phyloP scores from a whole-genome alignment of 2,329 filamentous ascomycete species.

The Shiraia sp. region DNA sequence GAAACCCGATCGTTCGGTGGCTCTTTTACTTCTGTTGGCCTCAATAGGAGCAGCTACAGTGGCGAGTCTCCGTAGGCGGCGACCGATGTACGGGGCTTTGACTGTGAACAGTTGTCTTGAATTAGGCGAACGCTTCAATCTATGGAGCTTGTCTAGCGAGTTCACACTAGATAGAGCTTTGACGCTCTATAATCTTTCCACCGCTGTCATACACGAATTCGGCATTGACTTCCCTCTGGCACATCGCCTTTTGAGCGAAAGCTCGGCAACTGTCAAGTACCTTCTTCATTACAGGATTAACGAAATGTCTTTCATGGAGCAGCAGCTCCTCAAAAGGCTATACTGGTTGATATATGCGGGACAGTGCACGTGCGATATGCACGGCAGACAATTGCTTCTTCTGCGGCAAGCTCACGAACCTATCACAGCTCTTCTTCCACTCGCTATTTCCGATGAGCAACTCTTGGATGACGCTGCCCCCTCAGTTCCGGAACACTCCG shows the following conservation, averaged over 20 bases:
- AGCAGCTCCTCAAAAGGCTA: slow-evolving; percentile 18
- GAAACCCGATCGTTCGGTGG: background rate
- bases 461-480: slow-evolving; percentile 6
- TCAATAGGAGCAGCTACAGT: slow-evolving; percentile 23
- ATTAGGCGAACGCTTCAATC: slow-evolving; percentile 13
- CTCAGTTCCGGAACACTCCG: background rate
- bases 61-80: slow-evolving; percentile 18
- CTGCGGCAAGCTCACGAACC: slow-evolving; percentile 20
- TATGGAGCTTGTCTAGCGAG: slow-evolving; percentile 12
- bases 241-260: slow-evolving; percentile 15
- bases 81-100: slow-evolving; percentile 14
- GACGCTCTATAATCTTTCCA: slow-evolving; percentile 23
- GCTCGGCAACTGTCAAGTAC: slow-evolving; percentile 16
- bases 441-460: slow-evolving; percentile 15
- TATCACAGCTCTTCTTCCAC: slow-evolving; percentile 11
- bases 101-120: slow-evolving; percentile 19
- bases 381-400: slow-evolving; percentile 16
- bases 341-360: slow-evolving; percentile 25
- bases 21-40: slow-evolving; percentile 15
- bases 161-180: slow-evolving; percentile 15
- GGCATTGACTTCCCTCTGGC: slow-evolving; percentile 16
- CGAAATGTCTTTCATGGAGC: slow-evolving; percentile 14
- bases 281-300: slow-evolving; percentile 13
- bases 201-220: slow-evolving; percentile 15
- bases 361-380: slow-evolving; percentile 23